Conservation (phyloP, 371 early-diverging fungal species). For the Mucor saturninus region DNA sequence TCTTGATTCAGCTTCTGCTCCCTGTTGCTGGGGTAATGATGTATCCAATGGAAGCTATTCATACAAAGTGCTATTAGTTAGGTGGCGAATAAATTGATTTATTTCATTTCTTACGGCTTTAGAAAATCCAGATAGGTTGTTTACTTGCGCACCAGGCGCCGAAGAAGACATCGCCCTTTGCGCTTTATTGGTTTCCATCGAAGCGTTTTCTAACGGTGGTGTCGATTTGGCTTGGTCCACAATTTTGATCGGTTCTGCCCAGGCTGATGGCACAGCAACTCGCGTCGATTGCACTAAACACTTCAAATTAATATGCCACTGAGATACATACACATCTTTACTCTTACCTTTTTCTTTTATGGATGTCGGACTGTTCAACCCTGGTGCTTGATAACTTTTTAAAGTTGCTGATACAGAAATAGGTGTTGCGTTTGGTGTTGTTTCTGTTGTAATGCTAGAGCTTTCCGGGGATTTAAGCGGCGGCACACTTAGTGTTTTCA, state of each 20-base stretch:
- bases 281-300: conserved; percentile 18
- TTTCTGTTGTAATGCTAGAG: not conserved
- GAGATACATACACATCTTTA: not conserved
- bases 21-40: conserved; percentile 25
- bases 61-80: not conserved
- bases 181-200: conserved; percentile 24
- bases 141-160: conserved; percentile 31
- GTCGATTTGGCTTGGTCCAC: conserved; percentile 25
- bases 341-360: conserved; percentile 22
- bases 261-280: conserved; percentile 25
- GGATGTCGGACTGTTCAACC: conserved; percentile 11
- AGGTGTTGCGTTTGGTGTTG: not conserved
- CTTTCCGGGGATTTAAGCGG: conserved; percentile 14
- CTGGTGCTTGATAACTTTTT: conserved; percentile 44
- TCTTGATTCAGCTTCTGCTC: conserved; percentile 63
- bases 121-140: conserved; percentile 63
- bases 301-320: not conserved
- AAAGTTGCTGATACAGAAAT: conserved; percentile 16
- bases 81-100: not conserved
- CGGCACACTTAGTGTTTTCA: conserved; percentile 17
- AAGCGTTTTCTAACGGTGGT: conserved; percentile 9
- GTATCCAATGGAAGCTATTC: conserved; percentile 15
- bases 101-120: conserved; percentile 43
- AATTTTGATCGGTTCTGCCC: conserved; percentile 35
- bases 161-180: conserved; percentile 30